phyloP scores from a whole-genome alignment of 306 rosid species.

The Myrica gale region DNA sequence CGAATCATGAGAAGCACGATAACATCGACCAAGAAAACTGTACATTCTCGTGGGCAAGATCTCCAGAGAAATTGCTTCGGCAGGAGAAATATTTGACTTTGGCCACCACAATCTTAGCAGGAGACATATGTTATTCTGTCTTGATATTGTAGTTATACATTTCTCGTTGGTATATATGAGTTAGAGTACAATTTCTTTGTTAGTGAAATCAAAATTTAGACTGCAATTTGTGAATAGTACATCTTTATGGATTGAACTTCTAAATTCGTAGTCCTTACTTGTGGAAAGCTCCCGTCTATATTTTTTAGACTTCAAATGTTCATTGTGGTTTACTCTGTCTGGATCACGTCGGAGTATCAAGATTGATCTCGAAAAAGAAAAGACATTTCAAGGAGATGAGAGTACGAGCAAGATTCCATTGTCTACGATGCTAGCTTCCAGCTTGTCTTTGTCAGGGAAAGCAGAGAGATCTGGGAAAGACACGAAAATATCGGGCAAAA shows the following conservation, averaged over 20 bases:
- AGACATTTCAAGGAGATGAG: too few relatives aligned
- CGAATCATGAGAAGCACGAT: conserved; percentile 58
- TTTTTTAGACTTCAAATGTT: too few relatives aligned
- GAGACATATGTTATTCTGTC: conserved; percentile 40
- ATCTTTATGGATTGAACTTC: conserved; percentile 36
- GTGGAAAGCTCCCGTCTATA: background rate
- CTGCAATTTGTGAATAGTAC: conserved; percentile 48
- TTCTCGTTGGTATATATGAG: conserved; percentile 42
- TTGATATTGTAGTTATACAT: conserved; percentile 41
- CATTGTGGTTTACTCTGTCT: too few relatives aligned
- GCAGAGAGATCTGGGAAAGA: too few relatives aligned
- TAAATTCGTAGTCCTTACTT: conserved; percentile 40
- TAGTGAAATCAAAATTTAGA: conserved; percentile 44
- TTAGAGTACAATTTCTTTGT: conserved; percentile 39
- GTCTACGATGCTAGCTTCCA: too few relatives aligned
- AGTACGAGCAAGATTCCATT: too few relatives aligned
- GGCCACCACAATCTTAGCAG: conserved; percentile 55
- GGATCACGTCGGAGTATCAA: too few relatives aligned
- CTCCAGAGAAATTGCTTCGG: conserved; percentile 84
- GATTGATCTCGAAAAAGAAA: too few relatives aligned
- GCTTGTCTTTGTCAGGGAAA: too few relatives aligned
- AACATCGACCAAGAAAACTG: conserved; percentile 77
- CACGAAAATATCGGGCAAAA: too few relatives aligned
- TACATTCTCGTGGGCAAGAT: conserved; percentile 97
- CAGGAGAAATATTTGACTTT: conserved; percentile 89